Base-by-base conservation (phyloP, 2,329 filamentous ascomycete genomes). In the Claviceps pazoutovae region DNA sequence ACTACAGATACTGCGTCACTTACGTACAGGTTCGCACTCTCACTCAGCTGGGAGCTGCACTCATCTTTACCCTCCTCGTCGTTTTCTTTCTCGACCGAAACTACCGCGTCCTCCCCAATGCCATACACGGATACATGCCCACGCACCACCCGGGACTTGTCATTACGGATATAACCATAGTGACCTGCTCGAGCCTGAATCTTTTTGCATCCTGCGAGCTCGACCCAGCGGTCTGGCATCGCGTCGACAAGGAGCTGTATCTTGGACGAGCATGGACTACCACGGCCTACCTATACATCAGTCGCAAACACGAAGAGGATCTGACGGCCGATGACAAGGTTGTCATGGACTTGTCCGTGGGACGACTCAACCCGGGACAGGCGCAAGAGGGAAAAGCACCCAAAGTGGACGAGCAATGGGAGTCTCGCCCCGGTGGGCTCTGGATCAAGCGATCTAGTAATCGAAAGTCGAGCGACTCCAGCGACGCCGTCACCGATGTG, bases 241-340 rank as follows among this genome's bases (percentile, higher is more conserved):
- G 86, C 48, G 74, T 96, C 56, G 86, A 95, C 57, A 96, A 95
- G 70, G 88, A 96, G 63, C 76, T 96, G 0, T 93, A 88, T 64
- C 77, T 96, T 17, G 80, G 80, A 55, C 79, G 78, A 54, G 78
- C 82, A 49, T 88, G 87, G 80, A 74, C 86, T 44, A 79, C 80
- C 30, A 86, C 78, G 62, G 88, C 88, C 36, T 96, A 87, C 65
- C 66, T 96, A 26, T 85, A 90, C 63, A 79, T 95, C 55, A 80
- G 86, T 67, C 79, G 87, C 57, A 93, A 90, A 73, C 83, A 84
- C 60, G 89, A 95, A 70, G 86, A 91, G 65, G 87, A 95, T 55
- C 76, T 95, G 45, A 75, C 74, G 2, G 69, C 79, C 0, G 76
- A 82, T 1, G 89, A 95, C 62, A 84, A 79, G 64, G 83, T 96